Evolutionary conservation across 2,329 filamentous ascomycete species (phyloP), one percentile per base, ranked within the genome.

Genomic region (Didymella pomorum): DNA sequence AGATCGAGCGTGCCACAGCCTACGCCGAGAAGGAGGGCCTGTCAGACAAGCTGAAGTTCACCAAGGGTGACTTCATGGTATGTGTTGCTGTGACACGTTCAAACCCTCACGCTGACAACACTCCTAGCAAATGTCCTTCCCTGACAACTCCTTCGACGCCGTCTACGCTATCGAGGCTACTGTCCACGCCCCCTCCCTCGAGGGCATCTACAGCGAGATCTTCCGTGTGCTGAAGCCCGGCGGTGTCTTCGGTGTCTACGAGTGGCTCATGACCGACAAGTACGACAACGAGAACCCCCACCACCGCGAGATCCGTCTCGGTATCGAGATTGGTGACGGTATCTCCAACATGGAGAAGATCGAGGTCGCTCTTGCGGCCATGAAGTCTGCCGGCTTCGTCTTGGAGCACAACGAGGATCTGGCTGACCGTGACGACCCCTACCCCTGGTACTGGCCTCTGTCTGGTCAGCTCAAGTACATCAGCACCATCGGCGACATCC

Each of bases 161-260:
- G 92, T 97, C 52, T 98, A 98, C 76, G 94, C 93, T 52, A 98
- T 99, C 68, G 95, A 99, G 81, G 95, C 95, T 3, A 99, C 95
- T 3, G 91, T 96, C 49, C 95, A 99, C 77, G 95, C 95, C 0
- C 95, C 94, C 41, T 90, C 88, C 43, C 87, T 98, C 8, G 90
- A 93, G 72, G 93, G 92, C 58, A 93, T 97, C 66, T 99, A 99
- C 83, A 89, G 87, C 76, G 90, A 98, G 79, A 98, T 98, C 73
- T 93, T 89, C 86, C 91, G 92, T 46, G 93, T 97, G 21, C 84
- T 99, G 64, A 99, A 98, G 85, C 95, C 95, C 20, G 95, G 95
- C 60, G 94, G 95, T 77, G 84, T 92, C 50, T 99, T 98, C 71
- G 95, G 94, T 75, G 94, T 98, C 51, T 99, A 98, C 81, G 95